Evolutionary conservation across 495 filamentous ascomycete species (phyloP).

Genomic region (Poronia punctata): DNA sequence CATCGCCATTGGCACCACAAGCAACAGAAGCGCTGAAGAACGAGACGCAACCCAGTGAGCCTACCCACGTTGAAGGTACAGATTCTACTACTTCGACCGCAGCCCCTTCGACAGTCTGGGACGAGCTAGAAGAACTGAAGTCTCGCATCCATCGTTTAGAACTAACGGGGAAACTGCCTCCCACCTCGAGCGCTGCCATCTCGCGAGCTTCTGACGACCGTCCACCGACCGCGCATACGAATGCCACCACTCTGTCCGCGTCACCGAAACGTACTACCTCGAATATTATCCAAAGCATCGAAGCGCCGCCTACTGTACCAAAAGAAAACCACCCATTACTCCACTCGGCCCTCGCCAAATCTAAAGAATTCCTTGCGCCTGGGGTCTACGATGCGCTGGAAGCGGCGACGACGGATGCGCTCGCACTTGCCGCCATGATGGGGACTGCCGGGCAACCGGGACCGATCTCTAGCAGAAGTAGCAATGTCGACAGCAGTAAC

Average conservation of each 20-base stretch:
- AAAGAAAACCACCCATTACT: slow-evolving; percentile 67
- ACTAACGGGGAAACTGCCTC: slow-evolving; percentile 75
- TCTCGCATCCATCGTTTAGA: slow-evolving; percentile 90
- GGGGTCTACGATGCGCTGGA: slow-evolving; percentile 78
- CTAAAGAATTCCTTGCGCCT: slow-evolving; percentile 56
- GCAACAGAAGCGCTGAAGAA: slow-evolving; percentile 28
- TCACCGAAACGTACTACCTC: slow-evolving; percentile 66
- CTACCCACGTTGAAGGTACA: slow-evolving; percentile 49
- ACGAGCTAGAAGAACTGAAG: slow-evolving; percentile 94
- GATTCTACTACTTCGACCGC: slow-evolving; percentile 81
- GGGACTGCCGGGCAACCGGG: slow-evolving; percentile 55
- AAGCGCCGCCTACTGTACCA: slow-evolving; percentile 20
- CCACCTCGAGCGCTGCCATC: slow-evolving; percentile 71
- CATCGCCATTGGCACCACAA: slow-evolving; percentile 51
- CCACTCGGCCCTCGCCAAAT: slow-evolving; percentile 71
- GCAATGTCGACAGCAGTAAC: slow-evolving; percentile 53
- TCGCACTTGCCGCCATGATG: slow-evolving; percentile 67
- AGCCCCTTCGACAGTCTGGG: slow-evolving; percentile 92
- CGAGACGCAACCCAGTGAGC: slow-evolving; percentile 27
- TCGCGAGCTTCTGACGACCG: slow-evolving; percentile 70
- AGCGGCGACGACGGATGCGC: slow-evolving; percentile 70
- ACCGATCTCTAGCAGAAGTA: slow-evolving; percentile 53
- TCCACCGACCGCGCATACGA: slow-evolving; percentile 85
- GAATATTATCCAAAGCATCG: slow-evolving; percentile 30
- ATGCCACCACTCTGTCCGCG: slow-evolving; percentile 83